A percentile compares a stretch with the other conserved stretches of the same genome.
Evolutionary conservation across 2,329 filamentous ascomycete species (phyloP).

Genomic region (Beauveria asiatica): DNA sequence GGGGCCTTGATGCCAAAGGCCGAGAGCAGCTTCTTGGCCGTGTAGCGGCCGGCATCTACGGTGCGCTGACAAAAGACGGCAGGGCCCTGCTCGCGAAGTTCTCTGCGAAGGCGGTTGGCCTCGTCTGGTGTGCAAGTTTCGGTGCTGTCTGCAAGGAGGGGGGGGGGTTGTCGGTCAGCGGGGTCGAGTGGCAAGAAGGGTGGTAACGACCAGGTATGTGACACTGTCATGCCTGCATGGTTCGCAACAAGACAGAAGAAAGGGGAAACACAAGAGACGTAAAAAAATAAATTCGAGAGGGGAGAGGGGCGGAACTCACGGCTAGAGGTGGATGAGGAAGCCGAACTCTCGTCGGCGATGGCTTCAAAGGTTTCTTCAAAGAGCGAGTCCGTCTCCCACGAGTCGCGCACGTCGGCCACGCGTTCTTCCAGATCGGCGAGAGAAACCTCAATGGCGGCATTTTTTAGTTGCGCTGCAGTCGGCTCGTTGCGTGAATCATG

Average conservation of each 20-base stretch:
- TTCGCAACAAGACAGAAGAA: background rate
- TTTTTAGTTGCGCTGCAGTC: constrained; percentile 27
- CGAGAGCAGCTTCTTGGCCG: constrained; percentile 74
- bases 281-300: background rate
- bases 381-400: constrained; percentile 57
- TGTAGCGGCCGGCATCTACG: constrained; percentile 58
- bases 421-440: constrained; percentile 41
- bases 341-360: constrained; percentile 38
- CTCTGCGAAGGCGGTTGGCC: constrained; percentile 56
- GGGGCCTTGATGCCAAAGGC: constrained; percentile 76
- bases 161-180: background rate
- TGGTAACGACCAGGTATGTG: constrained; percentile 4
- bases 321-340: constrained; percentile 32
- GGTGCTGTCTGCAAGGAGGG: constrained; percentile 21
- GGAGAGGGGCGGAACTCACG: constrained; percentile 29
- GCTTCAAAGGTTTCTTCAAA: constrained; percentile 55
- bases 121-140: constrained; percentile 60
- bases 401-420: constrained; percentile 42
- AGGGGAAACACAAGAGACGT: background rate
- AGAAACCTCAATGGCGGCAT: constrained; percentile 27
- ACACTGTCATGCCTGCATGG: background rate
- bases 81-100: constrained; percentile 69
- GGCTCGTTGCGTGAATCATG: constrained; percentile 26
- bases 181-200: background rate
- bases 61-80: constrained; percentile 67